Evolutionary conservation across 192 early-diverging fungal species (phyloP).

Genomic region (Obelidium mucronatum): DNA sequence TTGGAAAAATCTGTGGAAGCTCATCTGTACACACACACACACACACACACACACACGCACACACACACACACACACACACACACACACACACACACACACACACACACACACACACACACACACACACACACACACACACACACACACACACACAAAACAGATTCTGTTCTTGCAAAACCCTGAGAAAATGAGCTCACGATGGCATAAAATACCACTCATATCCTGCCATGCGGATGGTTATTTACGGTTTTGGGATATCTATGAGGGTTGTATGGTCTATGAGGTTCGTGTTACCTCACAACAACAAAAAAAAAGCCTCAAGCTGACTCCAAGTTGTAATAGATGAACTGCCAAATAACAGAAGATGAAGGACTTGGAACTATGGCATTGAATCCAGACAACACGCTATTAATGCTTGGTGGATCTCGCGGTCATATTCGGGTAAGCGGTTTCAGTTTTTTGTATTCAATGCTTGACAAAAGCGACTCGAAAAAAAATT

Average conservation of each 20-base stretch:
- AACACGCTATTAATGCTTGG: constrained; percentile 53
- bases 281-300: constrained; percentile 41
- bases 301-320: neutral
- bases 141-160: too few relatives aligned
- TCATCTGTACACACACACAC: too few relatives aligned
- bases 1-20: too few relatives aligned
- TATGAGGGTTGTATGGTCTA: constrained; percentile 55
- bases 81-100: too few relatives aligned
- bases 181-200: constrained; percentile 30
- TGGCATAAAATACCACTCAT: constrained; percentile 44
- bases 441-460: constrained; percentile 34
- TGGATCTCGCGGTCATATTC: constrained; percentile 58
- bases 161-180: constrained; percentile 47
- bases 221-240: constrained; percentile 63
- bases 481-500: neutral
- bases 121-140: too few relatives aligned
- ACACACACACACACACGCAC: too few relatives aligned
- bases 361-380: constrained; percentile 60
- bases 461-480: too few relatives aligned
- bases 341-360: constrained; percentile 56
- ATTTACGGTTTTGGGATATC: constrained; percentile 63
- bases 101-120: too few relatives aligned
- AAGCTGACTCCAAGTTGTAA: neutral
- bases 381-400: constrained; percentile 52
- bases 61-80: too few relatives aligned